Evolutionary conservation across 2,329 filamentous ascomycete genomes (phyloP), one percentile per base, ranked within the genome.

Genomic region (Xylariaceae sp.): DNA sequence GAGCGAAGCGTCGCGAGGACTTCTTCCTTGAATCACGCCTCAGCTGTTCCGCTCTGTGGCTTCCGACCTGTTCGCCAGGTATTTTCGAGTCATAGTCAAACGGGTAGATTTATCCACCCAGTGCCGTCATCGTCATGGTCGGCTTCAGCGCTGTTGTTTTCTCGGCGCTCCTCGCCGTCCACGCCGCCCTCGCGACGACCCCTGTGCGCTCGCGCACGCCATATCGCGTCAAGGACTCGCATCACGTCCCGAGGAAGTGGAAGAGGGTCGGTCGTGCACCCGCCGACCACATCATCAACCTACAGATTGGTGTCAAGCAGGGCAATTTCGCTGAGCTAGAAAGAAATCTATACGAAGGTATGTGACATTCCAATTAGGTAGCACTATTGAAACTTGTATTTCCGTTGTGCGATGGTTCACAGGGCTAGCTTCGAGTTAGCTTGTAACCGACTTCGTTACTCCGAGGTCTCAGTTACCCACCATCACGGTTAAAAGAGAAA

Each of bases 221-320:
- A 40, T 71, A 71, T 50, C 60, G 59, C 6, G 73, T 86, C 60
- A 87, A 86, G 71, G 83, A 86, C 57, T 74, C 73, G 16, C 82
- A 86, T 66, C 61, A 70, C 61, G 78, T 81, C 10, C 83, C 84
- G 6, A 69, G 71, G 26, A 72, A 72, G 51, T 87, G 83, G 83
- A 75, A 70, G 7, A 74, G 74, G 56, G 66, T 79, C 45, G 75
- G 75, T 40, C 71, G 75, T 29, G 79, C 82, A 2, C 75, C 80
- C 40, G 74, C 77, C 44, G 70, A 74, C 18, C 77, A 81, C 57
- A 71, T 75, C 32, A 77, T 86, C 57, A 72, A 82, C 37, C 70
- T 87, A 45, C 79, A 83, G 48, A 85, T 86, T 65, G 83, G 80
- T 26, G 67, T 87, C 57, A 85, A 81, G 74, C 83, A 86, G 67